Conservation (phyloP, 2,329 filamentous ascomycete genomes). For the Alternaria sp. region DNA sequence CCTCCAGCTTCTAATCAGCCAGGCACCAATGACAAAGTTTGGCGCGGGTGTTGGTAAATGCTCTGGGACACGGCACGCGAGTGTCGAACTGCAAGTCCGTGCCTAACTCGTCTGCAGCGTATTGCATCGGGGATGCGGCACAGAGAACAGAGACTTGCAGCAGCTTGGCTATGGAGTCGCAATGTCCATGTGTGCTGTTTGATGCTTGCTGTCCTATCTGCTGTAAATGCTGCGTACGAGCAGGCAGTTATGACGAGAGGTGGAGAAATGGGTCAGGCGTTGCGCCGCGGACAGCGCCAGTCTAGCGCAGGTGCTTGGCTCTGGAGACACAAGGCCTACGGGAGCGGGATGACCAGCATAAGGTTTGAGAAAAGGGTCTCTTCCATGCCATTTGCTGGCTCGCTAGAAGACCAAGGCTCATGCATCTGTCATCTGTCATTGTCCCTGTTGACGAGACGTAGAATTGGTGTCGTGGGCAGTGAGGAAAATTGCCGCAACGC, state of each 20-base stretch:
- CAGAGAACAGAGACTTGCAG: conserved; percentile 32
- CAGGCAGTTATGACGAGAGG: conserved; percentile 39
- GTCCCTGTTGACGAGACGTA: conserved; percentile 2
- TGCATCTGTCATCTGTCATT: conserved; percentile 15
- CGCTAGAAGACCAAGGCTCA: conserved; percentile 30
- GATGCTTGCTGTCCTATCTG: conserved; percentile 14
- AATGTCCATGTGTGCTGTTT: conserved; percentile 21
- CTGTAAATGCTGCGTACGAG: conserved; percentile 20
- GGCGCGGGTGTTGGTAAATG: conserved; percentile 20
- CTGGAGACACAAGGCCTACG: conserved; percentile 44
- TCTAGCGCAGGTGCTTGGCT: conserved; percentile 38
- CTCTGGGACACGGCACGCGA: conserved; percentile 30
- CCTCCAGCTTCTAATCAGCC: conserved; percentile 30
- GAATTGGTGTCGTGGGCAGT: conserved; percentile 18
- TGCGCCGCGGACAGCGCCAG: conserved; percentile 38
- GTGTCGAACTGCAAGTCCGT: conserved; percentile 26
- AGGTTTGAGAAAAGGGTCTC: conserved; percentile 47
- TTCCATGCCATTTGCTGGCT: conserved; percentile 30
- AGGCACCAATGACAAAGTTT: conserved; percentile 35
- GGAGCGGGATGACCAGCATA: conserved; percentile 53
- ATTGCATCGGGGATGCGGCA: conserved; percentile 44
- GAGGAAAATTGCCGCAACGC: conserved; percentile 27
- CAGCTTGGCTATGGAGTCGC: conserved; percentile 23
- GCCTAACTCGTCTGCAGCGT: conserved; percentile 24
- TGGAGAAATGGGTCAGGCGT: conserved; percentile 33